A percentile compares a stretch with the other conserved stretches of the same genome.
Evolutionary conservation across 1,284 basidiomycete genomes (phyloP).

Genomic region (Ganoderma multipileum): DNA sequence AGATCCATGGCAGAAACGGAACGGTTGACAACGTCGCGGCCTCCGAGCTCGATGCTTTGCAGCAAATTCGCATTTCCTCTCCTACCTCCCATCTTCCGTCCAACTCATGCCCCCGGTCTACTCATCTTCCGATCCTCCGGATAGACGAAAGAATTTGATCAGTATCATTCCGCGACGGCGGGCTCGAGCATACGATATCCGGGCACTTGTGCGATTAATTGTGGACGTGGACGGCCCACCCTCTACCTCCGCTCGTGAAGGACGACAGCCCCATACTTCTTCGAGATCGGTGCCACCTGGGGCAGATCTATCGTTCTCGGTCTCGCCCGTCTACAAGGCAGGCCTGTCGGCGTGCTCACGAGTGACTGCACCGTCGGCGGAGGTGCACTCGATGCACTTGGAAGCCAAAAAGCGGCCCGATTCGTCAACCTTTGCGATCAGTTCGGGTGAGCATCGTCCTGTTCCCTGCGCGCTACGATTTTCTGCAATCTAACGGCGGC

Average conservation of each 20-base stretch:
- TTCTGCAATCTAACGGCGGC: background rate
- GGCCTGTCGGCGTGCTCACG: constrained; percentile 46
- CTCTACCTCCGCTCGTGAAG: background rate
- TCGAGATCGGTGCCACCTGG: constrained; percentile 50
- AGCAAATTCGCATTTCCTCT: constrained; percentile 47
- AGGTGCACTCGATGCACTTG: constrained; percentile 50
- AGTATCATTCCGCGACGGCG: constrained; percentile 48
- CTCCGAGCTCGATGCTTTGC: constrained; percentile 48
- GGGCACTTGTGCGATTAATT: constrained; percentile 43
- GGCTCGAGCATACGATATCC: constrained; percentile 46
- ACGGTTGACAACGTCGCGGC: constrained; percentile 49
- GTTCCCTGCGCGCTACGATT: background rate
- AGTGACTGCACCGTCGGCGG: constrained; percentile 51
- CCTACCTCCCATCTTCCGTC: constrained; percentile 49
- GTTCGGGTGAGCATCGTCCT: constrained; percentile 38
- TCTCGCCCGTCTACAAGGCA: constrained; percentile 46
- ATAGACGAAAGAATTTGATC: constrained; percentile 44
- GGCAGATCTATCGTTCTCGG: constrained; percentile 48
- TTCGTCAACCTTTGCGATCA: constrained; percentile 49
- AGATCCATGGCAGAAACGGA: constrained; percentile 49
- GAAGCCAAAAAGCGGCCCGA: constrained; percentile 47
- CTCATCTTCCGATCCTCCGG: constrained; percentile 33
- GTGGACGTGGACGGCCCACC: constrained; percentile 38
- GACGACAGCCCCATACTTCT: constrained; percentile 39
- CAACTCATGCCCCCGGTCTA: constrained; percentile 42